Evolutionary conservation across 805 yeast genomes (phyloP).

Genomic region (Lipomyces japonicus): DNA sequence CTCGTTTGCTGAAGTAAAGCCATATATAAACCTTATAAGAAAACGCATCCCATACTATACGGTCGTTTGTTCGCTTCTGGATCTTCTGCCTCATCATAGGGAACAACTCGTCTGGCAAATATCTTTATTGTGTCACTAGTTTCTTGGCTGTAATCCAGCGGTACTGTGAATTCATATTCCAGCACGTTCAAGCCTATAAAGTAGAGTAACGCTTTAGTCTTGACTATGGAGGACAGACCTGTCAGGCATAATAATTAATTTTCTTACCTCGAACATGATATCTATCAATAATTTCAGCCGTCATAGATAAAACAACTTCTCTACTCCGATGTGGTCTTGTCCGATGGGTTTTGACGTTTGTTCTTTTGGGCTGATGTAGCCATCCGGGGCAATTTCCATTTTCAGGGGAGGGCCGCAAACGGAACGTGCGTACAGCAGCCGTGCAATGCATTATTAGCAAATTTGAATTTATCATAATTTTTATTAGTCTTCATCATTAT

Average conservation of each 20-base stretch:
- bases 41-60: constrained; percentile 22
- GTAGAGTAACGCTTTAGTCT: too few species aligned
- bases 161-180: constrained; percentile 21
- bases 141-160: constrained; percentile 14
- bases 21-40: too few species aligned
- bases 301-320: too few species aligned
- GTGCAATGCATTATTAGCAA: too few species aligned
- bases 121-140: constrained; percentile 7
- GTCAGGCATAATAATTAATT: background rate
- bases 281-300: constrained; percentile 10
- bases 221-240: too few species aligned
- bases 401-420: too few species aligned
- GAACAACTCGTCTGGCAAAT: constrained; percentile 22
- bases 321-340: background rate
- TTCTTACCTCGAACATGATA: constrained; percentile 20
- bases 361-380: too few species aligned
- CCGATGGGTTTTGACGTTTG: background rate
- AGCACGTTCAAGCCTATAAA: constrained; percentile 17
- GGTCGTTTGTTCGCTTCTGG: constrained; percentile 23
- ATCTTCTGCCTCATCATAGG: constrained; percentile 17
- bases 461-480: too few species aligned
- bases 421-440: too few species aligned
- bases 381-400: too few species aligned
- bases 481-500: too few species aligned
- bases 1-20: too few species aligned